A percentile compares a stretch with the other conserved stretches of the same genome.
phyloP scores from a whole-genome alignment of 139 green algal genomes.

The Pseudopediastrum boryanum region DNA sequence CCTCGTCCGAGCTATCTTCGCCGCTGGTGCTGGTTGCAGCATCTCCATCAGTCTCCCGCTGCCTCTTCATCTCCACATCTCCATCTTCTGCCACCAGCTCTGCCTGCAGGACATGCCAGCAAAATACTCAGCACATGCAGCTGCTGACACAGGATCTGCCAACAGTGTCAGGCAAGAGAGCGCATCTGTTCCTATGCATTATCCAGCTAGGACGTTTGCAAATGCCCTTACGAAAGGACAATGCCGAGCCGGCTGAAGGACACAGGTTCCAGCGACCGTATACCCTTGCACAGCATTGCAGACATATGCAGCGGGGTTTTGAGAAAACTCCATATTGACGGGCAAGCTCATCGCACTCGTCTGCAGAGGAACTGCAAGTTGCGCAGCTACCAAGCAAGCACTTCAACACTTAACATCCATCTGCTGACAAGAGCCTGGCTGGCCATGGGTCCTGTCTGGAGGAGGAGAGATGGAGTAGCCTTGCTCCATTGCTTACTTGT shows the following conservation, averaged over 20 bases:
- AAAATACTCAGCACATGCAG: neutral
- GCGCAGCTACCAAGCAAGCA: neutral
- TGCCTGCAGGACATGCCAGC: slow-evolving; percentile 31
- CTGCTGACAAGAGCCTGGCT: neutral
- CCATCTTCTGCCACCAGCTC: slow-evolving; percentile 33
- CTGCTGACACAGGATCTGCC: neutral
- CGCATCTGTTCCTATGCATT: neutral
- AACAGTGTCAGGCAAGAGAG: neutral
- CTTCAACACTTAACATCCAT: neutral
- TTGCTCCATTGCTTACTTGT: slow-evolving; percentile 41
- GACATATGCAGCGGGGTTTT: too few relatives aligned
- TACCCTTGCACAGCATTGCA: too few relatives aligned
- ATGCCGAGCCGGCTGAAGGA: too few relatives aligned
- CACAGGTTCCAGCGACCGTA: too few relatives aligned
- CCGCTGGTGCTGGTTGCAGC: slow-evolving; percentile 7
- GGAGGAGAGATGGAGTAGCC: neutral
- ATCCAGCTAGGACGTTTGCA: too few relatives aligned
- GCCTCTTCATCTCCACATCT: slow-evolving; percentile 58
- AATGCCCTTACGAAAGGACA: too few relatives aligned
- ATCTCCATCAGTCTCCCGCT: slow-evolving; percentile 18
- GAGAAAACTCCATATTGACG: too few relatives aligned
- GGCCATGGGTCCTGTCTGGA: neutral
- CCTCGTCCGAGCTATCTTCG: too few relatives aligned
- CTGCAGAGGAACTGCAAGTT: neutral
- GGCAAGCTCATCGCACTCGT: neutral